Conservation (phyloP, 2,329 filamentous ascomycete species). For the Ophiostoma sp. region DNA sequence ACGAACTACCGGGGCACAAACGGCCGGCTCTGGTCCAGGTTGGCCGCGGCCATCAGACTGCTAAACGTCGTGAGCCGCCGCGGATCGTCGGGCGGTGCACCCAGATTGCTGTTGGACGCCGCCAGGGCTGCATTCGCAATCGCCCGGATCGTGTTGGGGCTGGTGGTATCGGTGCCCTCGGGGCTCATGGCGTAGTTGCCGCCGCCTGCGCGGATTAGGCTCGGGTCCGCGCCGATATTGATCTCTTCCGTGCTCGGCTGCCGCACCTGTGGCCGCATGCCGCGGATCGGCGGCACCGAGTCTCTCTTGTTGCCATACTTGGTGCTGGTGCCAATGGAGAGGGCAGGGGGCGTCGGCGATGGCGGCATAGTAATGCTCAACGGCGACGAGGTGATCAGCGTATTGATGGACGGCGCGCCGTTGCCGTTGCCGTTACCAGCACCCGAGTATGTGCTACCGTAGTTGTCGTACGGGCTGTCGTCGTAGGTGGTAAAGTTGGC, state of each 20-base stretch:
- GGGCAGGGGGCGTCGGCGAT: slow-evolving; percentile 13
- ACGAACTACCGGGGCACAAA: slow-evolving; percentile 29
- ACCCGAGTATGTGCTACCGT: background rate
- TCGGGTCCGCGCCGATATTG: slow-evolving; percentile 48
- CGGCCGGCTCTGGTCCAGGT: slow-evolving; percentile 39
- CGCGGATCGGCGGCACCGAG: slow-evolving; percentile 36
- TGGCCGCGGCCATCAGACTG: slow-evolving; percentile 48
- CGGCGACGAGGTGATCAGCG: background rate
- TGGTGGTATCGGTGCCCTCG: background rate
- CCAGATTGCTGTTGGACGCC: slow-evolving; percentile 7
- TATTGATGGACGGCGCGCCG: background rate
- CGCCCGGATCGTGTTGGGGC: background rate
- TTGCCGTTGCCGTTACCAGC: background rate
- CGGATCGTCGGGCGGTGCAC: slow-evolving; percentile 21
- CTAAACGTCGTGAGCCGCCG: slow-evolving; percentile 45
- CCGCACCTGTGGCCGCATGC: slow-evolving; percentile 33
- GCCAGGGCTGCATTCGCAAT: slow-evolving; percentile 3
- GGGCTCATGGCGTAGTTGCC: slow-evolving; percentile 13
- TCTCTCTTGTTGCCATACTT: background rate
- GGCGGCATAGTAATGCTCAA: background rate
- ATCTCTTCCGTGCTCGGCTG: slow-evolving; percentile 44
- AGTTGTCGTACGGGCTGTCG: slow-evolving; percentile 1
- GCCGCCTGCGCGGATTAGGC: slow-evolving; percentile 34
- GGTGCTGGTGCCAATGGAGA: background rate
- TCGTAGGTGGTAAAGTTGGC: too few relatives aligned